Base-by-base conservation (phyloP, 2,329 filamentous ascomycete genomes). In the Pseudocercospora macadamiae region DNA sequence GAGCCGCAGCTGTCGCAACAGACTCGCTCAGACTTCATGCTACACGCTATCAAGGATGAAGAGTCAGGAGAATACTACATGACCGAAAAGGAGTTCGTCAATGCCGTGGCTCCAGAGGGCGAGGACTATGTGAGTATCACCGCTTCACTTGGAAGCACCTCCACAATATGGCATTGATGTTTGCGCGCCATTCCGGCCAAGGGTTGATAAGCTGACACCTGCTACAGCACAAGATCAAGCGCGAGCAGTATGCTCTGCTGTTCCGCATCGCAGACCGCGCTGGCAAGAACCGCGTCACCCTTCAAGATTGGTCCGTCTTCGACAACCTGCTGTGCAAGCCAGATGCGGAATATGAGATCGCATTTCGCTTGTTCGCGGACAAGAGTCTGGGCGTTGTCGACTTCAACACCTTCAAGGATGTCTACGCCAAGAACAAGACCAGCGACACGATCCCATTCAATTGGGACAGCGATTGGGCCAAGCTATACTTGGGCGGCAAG, bases 341-440 rank as follows among this genome's bases (percentile, higher is more conserved):
- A 62, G 95, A 97, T 73, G 95, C 95, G 75, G 95, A 99, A 79
- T 99, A 99, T 79, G 93, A 97, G 77, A 96, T 99, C 69, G 93
- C 95, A 14, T 99, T 97, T 80, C 90, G 95, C 69, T 84, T 99
- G 55, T 99, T 99, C 77, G 93, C 97, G 73, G 83, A 91, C 68
- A 87, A 93, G 52, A 86, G 90, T 62, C 89, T 86, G 18, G 95
- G 95, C 61, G 84, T 84, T 49, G 91, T 99, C 71, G 93, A 93
- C 74, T 96, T 93, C 72, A 89, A 96, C 36, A 86, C 92, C 69
- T 93, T 99, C 78, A 87, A 91, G 72, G 83, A 86, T 59, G 80
- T 93, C 59, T 97, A 96, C 78, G 89, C 93, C 77, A 81, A 88
- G 69, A 96, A 96, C 83, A 96, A 93, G 80, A 88, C 89, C n/a